A percentile compares a stretch with the other conserved stretches of the same genome.
Conservation (phyloP, 192 early-diverging fungal genomes). For the Umbelopsis isabellina region DNA sequence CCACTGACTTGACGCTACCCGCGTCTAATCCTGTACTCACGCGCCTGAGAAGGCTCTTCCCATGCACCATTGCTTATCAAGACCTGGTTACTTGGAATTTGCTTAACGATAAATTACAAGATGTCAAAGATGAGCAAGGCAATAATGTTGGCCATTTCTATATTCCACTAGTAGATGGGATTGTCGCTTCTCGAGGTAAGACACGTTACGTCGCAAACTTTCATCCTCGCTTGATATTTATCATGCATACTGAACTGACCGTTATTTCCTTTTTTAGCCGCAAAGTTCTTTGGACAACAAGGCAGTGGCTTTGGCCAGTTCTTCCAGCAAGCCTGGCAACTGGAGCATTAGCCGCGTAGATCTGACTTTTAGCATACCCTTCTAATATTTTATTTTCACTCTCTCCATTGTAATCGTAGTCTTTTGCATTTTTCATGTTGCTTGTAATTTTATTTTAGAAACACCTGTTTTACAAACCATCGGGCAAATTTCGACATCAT, state of each 20-base stretch:
- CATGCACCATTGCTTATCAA: constrained; percentile 11
- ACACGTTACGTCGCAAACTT: neutral
- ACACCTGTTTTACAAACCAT: too few relatives aligned
- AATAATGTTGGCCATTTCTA: neutral
- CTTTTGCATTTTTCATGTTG: neutral
- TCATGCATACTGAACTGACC: neutral
- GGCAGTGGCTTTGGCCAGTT: constrained; percentile 12
- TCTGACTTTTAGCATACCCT: neutral
- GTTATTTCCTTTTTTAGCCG: neutral
- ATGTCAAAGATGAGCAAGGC: neutral
- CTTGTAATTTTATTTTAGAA: too few relatives aligned
- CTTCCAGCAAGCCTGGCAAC: constrained; percentile 15
- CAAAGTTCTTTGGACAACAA: constrained; percentile 16
- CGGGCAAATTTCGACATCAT: too few relatives aligned
- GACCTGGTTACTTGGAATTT: neutral
- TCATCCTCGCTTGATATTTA: neutral
- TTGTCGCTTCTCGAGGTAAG: constrained; percentile 5
- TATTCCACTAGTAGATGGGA: constrained; percentile 1
- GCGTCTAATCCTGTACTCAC: neutral
- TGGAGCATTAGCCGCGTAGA: neutral
- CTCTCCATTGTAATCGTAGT: neutral
- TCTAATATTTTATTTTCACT: neutral
- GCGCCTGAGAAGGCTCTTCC: neutral
- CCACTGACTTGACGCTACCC: neutral
- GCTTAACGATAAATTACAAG: neutral